Conservation (phyloP, 2,329 filamentous ascomycete genomes). For the Ascochyta pisi region DNA sequence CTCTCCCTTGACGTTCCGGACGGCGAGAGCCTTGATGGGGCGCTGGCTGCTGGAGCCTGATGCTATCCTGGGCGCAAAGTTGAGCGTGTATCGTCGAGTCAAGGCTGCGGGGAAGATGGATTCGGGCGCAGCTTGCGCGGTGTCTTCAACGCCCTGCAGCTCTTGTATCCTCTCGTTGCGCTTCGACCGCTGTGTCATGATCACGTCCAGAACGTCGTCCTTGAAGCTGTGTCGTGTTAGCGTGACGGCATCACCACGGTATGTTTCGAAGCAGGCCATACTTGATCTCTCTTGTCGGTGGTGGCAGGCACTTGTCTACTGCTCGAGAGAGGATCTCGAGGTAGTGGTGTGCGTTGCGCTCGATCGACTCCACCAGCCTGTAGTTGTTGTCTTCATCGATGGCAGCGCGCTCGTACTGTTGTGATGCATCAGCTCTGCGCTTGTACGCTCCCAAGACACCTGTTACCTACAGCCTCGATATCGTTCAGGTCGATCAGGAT, state of each 20-base stretch:
- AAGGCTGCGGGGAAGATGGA: slow-evolving; percentile 90
- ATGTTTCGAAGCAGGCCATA: slow-evolving; percentile 51
- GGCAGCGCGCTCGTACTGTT: slow-evolving; percentile 74
- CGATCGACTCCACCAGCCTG: slow-evolving; percentile 81
- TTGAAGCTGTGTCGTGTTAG: slow-evolving; percentile 74
- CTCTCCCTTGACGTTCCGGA: slow-evolving; percentile 89
- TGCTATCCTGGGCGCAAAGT: slow-evolving; percentile 90
- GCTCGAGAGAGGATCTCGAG: slow-evolving; percentile 89
- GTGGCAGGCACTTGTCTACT: slow-evolving; percentile 84
- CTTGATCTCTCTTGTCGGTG: slow-evolving; percentile 77
- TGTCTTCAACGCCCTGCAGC: slow-evolving; percentile 51
- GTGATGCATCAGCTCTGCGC: slow-evolving; percentile 21
- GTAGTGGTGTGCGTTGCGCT: slow-evolving; percentile 92
- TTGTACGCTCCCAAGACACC: too few relatives aligned
- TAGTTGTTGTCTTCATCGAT: slow-evolving; percentile 67
- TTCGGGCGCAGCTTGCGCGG: slow-evolving; percentile 69
- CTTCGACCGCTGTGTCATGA: slow-evolving; percentile 89
- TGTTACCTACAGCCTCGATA: slow-evolving; percentile 68
- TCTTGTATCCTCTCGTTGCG: slow-evolving; percentile 77
- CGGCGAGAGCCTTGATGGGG: slow-evolving; percentile 74
- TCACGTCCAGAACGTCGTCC: slow-evolving; percentile 94
- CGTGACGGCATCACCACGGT: neutral
- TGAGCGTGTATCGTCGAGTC: slow-evolving; percentile 90
- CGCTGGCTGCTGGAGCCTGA: slow-evolving; percentile 69
- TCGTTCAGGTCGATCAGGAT: slow-evolving; percentile 91